These are phyloP conservation scores for Fusarium sp. DNA, from an alignment of 2,329 filamentous ascomycete genomes.

Conservation along the genomic window DNA sequence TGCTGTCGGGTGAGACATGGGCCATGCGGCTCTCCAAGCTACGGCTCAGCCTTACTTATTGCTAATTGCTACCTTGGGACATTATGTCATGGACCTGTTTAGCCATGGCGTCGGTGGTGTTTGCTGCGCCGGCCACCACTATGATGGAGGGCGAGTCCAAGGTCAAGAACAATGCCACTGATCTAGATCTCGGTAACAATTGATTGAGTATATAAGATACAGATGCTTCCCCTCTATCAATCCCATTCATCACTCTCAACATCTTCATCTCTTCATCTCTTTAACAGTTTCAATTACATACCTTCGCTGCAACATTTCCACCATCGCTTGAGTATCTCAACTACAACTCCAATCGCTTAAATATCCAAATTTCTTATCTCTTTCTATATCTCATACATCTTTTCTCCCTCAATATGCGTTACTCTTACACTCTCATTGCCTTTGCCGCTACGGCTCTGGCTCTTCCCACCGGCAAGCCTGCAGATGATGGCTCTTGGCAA, in stretches of 20 bases:
- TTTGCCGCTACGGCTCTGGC: conserved; percentile 43
- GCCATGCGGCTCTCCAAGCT: neutral
- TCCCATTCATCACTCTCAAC: conserved; percentile 22
- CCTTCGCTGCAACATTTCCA: conserved; percentile 9
- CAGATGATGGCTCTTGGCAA: conserved; percentile 31
- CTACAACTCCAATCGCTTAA: conserved; percentile 2
- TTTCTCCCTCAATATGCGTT: conserved; percentile 30
- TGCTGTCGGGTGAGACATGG: conserved; percentile 1
- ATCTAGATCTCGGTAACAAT: neutral
- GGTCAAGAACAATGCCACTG: neutral
- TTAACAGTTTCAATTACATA: conserved; percentile 8
- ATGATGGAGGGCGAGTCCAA: neutral
- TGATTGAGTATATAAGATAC: conserved; percentile 25
- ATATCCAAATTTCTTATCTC: neutral
- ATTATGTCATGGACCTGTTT: neutral
- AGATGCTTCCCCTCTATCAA: neutral
- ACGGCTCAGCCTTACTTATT: conserved; percentile 21
- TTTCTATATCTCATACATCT: neutral
- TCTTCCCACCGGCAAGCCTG: conserved; percentile 35
- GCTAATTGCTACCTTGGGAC: neutral
- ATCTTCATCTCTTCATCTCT: conserved; percentile 15
- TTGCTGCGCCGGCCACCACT: conserved; percentile 15
- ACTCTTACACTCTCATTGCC: conserved; percentile 39
- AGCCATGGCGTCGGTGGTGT: neutral
- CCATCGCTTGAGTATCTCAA: neutral